These are phyloP conservation scores for Komagataella pastoris DNA, from an alignment of 805 yeast genomes.

Conservation along the genomic window DNA sequence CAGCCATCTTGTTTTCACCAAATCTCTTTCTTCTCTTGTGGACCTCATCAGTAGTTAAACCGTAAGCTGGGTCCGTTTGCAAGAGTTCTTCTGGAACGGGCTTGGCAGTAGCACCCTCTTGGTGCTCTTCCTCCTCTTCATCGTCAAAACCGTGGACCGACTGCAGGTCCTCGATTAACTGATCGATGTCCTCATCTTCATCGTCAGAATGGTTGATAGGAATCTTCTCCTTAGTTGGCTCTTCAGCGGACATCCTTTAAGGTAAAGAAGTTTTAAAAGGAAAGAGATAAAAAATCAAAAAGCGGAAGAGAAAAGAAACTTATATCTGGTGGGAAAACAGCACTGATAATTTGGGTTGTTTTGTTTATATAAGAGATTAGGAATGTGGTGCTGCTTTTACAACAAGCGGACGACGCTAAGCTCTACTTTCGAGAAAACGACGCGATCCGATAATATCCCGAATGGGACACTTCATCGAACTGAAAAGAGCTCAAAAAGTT, in stretches of 20 bases:
- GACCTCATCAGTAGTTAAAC: conserved; percentile 73
- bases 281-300: neutral
- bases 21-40: conserved; percentile 75
- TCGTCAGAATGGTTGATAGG: conserved; percentile 31
- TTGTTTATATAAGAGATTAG: conserved; percentile 1
- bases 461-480: neutral
- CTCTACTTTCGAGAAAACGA: neutral
- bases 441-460: neutral
- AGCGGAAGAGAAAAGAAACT: neutral
- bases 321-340: neutral
- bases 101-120: conserved; percentile 39
- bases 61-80: conserved; percentile 68
- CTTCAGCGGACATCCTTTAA: conserved; percentile 8
- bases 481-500: neutral
- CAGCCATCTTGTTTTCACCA: conserved; percentile 86
- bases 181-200: conserved; percentile 59
- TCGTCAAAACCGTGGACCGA: conserved; percentile 40
- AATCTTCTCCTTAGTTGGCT: conserved; percentile 14
- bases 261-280: neutral
- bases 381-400: neutral
- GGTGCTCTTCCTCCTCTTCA: conserved; percentile 38
- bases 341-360: neutral
- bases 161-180: conserved; percentile 68
- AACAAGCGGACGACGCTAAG: neutral
- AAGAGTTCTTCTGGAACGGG: conserved; percentile 79